These are phyloP conservation scores for Coniochaeta hoffmannii DNA, from an alignment of 2,329 filamentous ascomycete species.

Conservation along the genomic window DNA sequence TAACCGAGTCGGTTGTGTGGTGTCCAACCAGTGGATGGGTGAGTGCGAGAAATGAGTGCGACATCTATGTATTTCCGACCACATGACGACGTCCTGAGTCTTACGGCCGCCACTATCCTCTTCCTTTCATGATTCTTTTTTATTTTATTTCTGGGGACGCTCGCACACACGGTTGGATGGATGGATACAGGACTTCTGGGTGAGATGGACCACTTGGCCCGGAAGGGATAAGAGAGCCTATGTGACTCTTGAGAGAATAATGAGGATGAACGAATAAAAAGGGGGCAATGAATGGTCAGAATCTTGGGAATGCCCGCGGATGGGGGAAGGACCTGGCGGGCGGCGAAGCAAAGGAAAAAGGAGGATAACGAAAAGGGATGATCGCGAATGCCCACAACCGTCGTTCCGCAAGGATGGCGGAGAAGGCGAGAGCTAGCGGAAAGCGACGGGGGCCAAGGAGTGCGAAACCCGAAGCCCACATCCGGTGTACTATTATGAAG, in stretches of 20 bases:
- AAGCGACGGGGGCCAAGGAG: neutral
- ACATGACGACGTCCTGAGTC: slow-evolving; percentile 1
- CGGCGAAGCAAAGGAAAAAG: neutral
- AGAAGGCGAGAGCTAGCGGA: neutral
- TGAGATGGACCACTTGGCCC: neutral
- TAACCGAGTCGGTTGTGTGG: too few relatives aligned
- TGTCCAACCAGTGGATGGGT: neutral
- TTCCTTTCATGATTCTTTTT: neutral
- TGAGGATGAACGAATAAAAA: slow-evolving; percentile 4
- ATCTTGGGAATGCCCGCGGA: neutral
- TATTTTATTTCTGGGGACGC: neutral
- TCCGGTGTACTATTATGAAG: neutral
- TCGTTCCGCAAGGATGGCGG: neutral
- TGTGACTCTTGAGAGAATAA: neutral
- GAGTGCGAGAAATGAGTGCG: neutral
- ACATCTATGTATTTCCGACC: neutral
- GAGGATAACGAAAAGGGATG: neutral
- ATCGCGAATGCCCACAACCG: neutral
- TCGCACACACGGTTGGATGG: neutral
- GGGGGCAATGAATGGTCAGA: neutral
- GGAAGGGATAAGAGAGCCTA: neutral
- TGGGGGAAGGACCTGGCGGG: neutral
- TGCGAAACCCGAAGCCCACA: neutral
- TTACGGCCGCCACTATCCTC: slow-evolving; percentile 4
- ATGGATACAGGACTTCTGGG: neutral